Base-by-base conservation (phyloP, 495 filamentous ascomycete species). In the Penicillium manginii region DNA sequence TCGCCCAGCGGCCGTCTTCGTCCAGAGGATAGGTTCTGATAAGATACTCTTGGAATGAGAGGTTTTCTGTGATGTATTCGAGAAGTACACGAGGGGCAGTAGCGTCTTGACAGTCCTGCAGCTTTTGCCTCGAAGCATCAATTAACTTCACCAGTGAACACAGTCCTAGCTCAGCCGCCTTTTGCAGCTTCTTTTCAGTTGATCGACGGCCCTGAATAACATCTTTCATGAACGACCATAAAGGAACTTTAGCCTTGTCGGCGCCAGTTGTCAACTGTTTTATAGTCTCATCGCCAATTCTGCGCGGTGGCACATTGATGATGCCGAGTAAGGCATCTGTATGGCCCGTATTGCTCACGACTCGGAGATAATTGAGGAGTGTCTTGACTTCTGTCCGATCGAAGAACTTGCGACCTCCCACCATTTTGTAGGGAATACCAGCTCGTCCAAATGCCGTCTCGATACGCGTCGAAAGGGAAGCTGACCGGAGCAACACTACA, bases 381-480 rank as follows among this genome's bases (percentile, higher is more conserved):
- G 88, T 83, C 69, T 96, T 97, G 66, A 99, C 88, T 73, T 99
- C 96, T 11, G 84, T 80, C 47, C 96, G 85, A 62, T 99, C 96
- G 64, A 93, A 99, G 73, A 99, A 99, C 54, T 88, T 87, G 32
- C 86, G 83, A 0, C 96, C 96, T 64, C 90, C 96, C 50, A 97
- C 90, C 96, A 98, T 98, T 31, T 86, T 86, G 72, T 99, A 99
- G 0, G 92, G 82, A 31, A 99, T 85, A 1, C 96, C 96, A 9
- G 86, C 85, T 67, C 89, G 92, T 4, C 91, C 92, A 59, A 98
- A 83, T 11, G 87, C 88, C 14, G 84, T 82, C 70, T 99, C 96
- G 46, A 98, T 88, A 32, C 89, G 84, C 23, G 92, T 82, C 0
- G 96, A 98, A 40, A 98, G 77, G 2, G 85, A 79, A 0, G 94